Evolutionary conservation across 495 filamentous ascomycete genomes (phyloP).

Genomic region (Aspergillus ostianus): DNA sequence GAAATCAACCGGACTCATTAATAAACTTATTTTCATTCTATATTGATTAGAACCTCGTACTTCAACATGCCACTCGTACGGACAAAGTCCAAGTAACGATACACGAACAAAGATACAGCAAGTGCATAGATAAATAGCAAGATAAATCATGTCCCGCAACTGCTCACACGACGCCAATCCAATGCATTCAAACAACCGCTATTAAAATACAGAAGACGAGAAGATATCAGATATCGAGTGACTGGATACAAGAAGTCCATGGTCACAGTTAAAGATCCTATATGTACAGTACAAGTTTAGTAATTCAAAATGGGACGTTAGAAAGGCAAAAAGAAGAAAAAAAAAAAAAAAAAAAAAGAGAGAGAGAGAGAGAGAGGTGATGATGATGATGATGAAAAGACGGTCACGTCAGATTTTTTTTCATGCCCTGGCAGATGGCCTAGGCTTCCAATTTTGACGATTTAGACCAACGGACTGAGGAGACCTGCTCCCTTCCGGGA

Average conservation of each 20-base stretch:
- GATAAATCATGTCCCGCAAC: background rate
- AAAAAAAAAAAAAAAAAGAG: slow-evolving; percentile 13
- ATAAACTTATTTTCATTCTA: background rate
- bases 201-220: slow-evolving; percentile 11
- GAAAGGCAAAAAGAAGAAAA: background rate
- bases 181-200: slow-evolving; percentile 19
- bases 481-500: slow-evolving; percentile 28
- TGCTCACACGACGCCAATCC: slow-evolving; percentile 17
- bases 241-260: slow-evolving; percentile 6
- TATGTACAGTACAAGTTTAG: slow-evolving; percentile 14
- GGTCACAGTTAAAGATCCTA: slow-evolving; percentile 9
- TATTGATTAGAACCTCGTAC: background rate
- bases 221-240: background rate
- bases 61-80: background rate
- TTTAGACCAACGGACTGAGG: slow-evolving; percentile 29
- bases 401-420: slow-evolving; percentile 1
- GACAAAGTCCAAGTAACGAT: background rate
- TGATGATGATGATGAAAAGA: slow-evolving; percentile 2
- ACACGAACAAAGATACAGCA: background rate
- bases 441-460: slow-evolving; percentile 36
- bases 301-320: background rate
- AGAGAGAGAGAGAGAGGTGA: slow-evolving; percentile 10
- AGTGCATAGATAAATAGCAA: background rate
- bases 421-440: slow-evolving; percentile 36
- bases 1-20: too few relatives aligned